Conservation (phyloP, 2,329 filamentous ascomycete genomes). For the Aspergillus pseudoterreus region DNA sequence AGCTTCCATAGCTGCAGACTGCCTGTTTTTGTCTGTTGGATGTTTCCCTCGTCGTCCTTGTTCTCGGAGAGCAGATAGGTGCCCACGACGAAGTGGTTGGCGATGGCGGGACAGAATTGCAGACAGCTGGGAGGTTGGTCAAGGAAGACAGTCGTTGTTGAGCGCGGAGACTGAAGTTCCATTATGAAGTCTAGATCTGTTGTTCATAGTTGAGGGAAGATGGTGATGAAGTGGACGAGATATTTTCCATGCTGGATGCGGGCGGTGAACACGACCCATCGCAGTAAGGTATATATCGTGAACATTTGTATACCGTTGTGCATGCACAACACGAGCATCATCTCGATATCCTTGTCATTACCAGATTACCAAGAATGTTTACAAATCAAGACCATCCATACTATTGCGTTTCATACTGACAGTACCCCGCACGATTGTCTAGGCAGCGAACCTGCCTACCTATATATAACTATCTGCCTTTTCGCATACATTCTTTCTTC, state of each 20-base stretch:
- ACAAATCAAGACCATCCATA: too few relatives aligned
- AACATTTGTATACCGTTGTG: background rate
- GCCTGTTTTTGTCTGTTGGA: constrained; percentile 64
- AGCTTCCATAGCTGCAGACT: constrained; percentile 67
- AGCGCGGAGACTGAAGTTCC: constrained; percentile 16
- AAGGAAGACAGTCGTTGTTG: constrained; percentile 33
- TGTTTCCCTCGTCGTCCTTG: constrained; percentile 22
- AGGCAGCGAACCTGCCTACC: too few relatives aligned
- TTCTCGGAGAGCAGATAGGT: constrained; percentile 67
- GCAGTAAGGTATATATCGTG: background rate
- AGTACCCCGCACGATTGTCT: too few relatives aligned
- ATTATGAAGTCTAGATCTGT: background rate
- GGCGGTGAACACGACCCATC: background rate
- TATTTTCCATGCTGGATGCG: background rate
- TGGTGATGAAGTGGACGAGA: background rate
- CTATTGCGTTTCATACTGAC: too few relatives aligned
- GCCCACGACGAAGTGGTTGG: constrained; percentile 70
- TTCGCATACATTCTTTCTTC: background rate
- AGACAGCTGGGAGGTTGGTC: constrained; percentile 45
- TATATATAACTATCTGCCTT: background rate
- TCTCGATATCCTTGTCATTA: too few relatives aligned
- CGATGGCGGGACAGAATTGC: constrained; percentile 44
- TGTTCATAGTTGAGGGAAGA: too few relatives aligned
- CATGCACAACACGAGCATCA: too few relatives aligned
- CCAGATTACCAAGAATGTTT: too few relatives aligned